Percentiles rank a stretch among this genome's conserved stretches.
phyloP scores from a whole-genome alignment of 2,329 filamentous ascomycete species.

The Arthrobotrys musiformis region DNA sequence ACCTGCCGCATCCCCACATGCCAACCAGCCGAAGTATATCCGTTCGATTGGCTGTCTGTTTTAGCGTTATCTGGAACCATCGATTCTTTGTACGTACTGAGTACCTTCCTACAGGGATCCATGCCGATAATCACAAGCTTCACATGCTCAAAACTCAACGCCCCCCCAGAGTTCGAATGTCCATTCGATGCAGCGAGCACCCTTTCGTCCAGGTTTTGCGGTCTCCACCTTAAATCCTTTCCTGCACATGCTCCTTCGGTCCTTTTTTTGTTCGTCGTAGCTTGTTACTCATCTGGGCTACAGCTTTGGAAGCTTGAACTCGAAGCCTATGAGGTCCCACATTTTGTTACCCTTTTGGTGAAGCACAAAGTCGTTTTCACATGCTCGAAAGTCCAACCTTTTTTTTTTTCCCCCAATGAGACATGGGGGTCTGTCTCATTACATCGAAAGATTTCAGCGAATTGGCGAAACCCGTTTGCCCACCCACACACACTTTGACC shows the following conservation, averaged over 20 bases:
- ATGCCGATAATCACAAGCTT: conserved; percentile 47
- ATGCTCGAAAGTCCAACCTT: conserved; percentile 20
- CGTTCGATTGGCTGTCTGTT: conserved; percentile 17
- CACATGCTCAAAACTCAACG: conserved; percentile 33
- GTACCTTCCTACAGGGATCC: too few relatives aligned
- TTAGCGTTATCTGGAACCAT: conserved; percentile 45
- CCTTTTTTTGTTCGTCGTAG: conserved; percentile 24
- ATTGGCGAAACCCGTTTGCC: conserved; percentile 53
- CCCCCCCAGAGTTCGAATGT: not conserved
- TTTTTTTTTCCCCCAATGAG: not conserved
- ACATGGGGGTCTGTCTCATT: conserved; percentile 39
- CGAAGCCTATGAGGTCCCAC: conserved; percentile 26
- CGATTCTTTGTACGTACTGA: conserved; percentile 21
- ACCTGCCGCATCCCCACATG: conserved; percentile 34
- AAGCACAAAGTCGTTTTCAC: conserved; percentile 32
- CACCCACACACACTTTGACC: conserved; percentile 22
- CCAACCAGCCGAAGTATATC: conserved; percentile 2
- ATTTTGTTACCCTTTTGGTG: not conserved
- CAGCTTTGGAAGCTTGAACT: conserved; percentile 36
- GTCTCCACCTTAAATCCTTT: conserved; percentile 27
- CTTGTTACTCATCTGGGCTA: conserved; percentile 25
- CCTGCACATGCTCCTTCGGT: conserved; percentile 46
- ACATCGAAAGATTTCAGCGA: conserved; percentile 28
- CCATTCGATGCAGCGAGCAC: conserved; percentile 3
- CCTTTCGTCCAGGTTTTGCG: not conserved